Base-by-base conservation (phyloP, 1,284 basidiomycete species). In the Naganishia sp. region DNA sequence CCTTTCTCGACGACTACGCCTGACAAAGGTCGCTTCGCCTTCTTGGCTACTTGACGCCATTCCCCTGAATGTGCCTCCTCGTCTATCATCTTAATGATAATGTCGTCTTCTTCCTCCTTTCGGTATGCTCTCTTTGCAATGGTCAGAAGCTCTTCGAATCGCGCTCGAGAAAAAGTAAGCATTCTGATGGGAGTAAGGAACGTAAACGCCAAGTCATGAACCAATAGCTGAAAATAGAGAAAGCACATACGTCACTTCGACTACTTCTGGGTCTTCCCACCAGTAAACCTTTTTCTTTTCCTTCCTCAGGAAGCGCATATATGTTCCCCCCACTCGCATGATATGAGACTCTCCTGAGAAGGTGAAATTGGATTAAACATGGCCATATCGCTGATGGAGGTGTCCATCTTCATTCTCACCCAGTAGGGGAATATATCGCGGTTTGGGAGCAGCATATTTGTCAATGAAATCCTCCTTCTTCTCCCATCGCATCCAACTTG, bases 1-100 rank as follows among this genome's bases (percentile, higher is more conserved):
- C 81, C 82, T 11, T 80, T 76, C 7, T 81, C 80, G 9, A 86
- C 76, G 50, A 86, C 81, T 63, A 86, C 82, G 3, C 84, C 85
- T 56, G 79, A 80, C 11, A 85, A 75, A 5, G 83, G 81, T 6
- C 85, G 21, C 49, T 56, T 61, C 43, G 54, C 17, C 32, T 55
- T 63, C 17, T 13, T 18, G 11, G 60, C 65, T 2, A 60, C 55
- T 39, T 63, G 31, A 21, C 43, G 46, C 68, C 68, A 66, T 10
- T 42, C 28, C 0, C 65, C 50, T 10, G 25, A 42, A 3, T 51
- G 15, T 5, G 41, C 50, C 13, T 5, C 15, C 10, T 67, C 65
- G 18, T 63, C 60, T 2, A 66, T 23, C 60, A 55, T 64, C 39
- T 64, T 63, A 42, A 66, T 54, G 2, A 50, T 39, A 9, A 69